A percentile compares a stretch with the other conserved stretches of the same genome.
Evolutionary conservation across 352 stramenopile genomes (phyloP).

Genomic region (Detonula confervacea): DNA sequence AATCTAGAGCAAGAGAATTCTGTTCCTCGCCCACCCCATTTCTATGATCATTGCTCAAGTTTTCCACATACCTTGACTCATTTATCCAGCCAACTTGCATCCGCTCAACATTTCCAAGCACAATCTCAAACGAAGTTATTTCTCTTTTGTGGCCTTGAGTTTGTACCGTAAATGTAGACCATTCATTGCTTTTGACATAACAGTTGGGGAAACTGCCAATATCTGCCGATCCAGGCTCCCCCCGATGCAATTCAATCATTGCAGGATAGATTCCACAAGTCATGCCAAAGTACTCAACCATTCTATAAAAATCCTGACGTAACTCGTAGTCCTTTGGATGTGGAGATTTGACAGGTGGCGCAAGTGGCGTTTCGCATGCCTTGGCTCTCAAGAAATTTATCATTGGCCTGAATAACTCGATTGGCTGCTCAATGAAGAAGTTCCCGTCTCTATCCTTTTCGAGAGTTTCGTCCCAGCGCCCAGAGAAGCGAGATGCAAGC

Average conservation of each 20-base stretch:
- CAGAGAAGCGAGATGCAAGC: slow-evolving; percentile 32
- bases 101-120: slow-evolving; percentile 32
- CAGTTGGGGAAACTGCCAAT: slow-evolving; percentile 27
- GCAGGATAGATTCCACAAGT: slow-evolving; percentile 30
- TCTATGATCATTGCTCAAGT: slow-evolving; percentile 28
- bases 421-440: slow-evolving; percentile 48
- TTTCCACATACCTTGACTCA: slow-evolving; percentile 32
- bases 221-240: slow-evolving; percentile 12
- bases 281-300: slow-evolving; percentile 44
- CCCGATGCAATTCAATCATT: slow-evolving; percentile 31
- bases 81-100: slow-evolving; percentile 49
- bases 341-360: slow-evolving; percentile 29
- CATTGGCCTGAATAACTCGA: slow-evolving; percentile 35
- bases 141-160: slow-evolving; percentile 24
- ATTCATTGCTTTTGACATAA: slow-evolving; percentile 18
- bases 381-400: slow-evolving; percentile 35
- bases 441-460: slow-evolving; percentile 31
- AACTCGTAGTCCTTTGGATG: slow-evolving; percentile 35
- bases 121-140: slow-evolving; percentile 40
- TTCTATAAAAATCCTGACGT: slow-evolving; percentile 34
- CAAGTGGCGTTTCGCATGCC: slow-evolving; percentile 25
- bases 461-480: slow-evolving; percentile 32
- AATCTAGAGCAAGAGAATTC: slow-evolving; percentile 27
- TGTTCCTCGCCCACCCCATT: slow-evolving; percentile 33
- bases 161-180: slow-evolving; percentile 38